Base-by-base conservation (phyloP, 202 grass and related monocot genomes). In the Panicum virgatum region DNA sequence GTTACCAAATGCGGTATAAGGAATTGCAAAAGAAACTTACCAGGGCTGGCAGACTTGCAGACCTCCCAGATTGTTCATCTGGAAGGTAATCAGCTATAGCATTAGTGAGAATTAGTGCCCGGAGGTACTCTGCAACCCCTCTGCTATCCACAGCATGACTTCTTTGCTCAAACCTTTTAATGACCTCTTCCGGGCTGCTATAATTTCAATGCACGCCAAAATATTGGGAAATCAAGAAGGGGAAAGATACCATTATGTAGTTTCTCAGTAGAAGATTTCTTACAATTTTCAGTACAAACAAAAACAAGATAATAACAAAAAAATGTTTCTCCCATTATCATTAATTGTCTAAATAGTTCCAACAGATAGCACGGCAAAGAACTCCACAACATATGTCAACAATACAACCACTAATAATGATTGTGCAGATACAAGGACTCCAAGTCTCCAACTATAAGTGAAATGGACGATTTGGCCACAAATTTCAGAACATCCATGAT, bases 101-200 rank as follows among this genome's bases (percentile, higher is more conserved):
- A 83, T 99, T 92, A 37, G 97, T 99, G 61, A 88, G 87, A 80
- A 99, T 75, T 87, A 99, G 91, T 37, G 97, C 97, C 75, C 97
- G 89, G 39, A 99, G 91, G 84, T 94, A 99, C 77, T 99, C 97
- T 71, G 91, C 91, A 69, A 90, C 97, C 57, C 93, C 96, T 71
- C 23, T 90, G 82, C 97, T 92, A 75, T 99, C 93, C 79, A 94
- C 91, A 32, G 93, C 85, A 89, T 99, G 93, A 53, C 85, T 99
- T 88, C 93, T 92, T 87, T 94, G 87, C 72, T 99, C 93, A 89
- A 99, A 90, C 56, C 97, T 85, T 85, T 89, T 99, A 73, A 99
- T 94, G 62, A 96, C 93, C 42, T 90, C 88, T 81, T 94, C 93
- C 72, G 93, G 89, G 81, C 97, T 99, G 83, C 83, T 81, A 82